Conservation (phyloP, 306 rosid species). For the Malus sieversii region DNA sequence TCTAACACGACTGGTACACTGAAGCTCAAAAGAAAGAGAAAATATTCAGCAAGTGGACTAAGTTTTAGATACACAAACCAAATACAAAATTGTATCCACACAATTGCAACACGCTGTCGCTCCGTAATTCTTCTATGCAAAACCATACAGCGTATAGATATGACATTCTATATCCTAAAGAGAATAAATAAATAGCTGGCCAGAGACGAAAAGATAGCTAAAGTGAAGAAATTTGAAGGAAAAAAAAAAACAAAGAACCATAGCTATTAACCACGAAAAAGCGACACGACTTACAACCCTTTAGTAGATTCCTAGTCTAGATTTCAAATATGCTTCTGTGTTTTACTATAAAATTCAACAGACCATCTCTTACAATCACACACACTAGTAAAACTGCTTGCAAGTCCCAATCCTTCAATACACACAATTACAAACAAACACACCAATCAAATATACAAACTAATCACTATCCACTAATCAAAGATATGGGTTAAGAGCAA, state of each 20-base stretch:
- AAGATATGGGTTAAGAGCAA: constrained; percentile 19
- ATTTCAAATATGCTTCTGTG: not conserved
- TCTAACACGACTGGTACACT: constrained; percentile 26
- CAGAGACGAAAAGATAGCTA: not conserved
- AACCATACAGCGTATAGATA: not conserved
- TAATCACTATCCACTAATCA: not conserved
- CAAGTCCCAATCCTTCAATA: not conserved
- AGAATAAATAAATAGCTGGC: not conserved
- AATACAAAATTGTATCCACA: not conserved
- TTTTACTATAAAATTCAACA: not conserved
- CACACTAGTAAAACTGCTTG: not conserved
- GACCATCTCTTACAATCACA: not conserved
- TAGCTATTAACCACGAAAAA: not conserved
- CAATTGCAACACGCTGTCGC: not conserved
- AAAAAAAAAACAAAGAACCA: not conserved
- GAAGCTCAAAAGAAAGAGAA: constrained; percentile 38
- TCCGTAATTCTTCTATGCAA: not conserved
- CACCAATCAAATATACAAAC: not conserved
- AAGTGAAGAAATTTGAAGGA: not conserved
- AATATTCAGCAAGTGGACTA: not conserved
- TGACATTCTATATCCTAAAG: not conserved
- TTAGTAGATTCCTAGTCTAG: not conserved
- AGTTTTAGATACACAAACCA: not conserved
- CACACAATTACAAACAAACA: not conserved
- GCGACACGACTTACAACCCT: not conserved